Percentiles rank a stretch among this genome's conserved stretches.
Evolutionary conservation across 371 early-diverging fungal genomes (phyloP).

Genomic region (Chytridiales sp.): DNA sequence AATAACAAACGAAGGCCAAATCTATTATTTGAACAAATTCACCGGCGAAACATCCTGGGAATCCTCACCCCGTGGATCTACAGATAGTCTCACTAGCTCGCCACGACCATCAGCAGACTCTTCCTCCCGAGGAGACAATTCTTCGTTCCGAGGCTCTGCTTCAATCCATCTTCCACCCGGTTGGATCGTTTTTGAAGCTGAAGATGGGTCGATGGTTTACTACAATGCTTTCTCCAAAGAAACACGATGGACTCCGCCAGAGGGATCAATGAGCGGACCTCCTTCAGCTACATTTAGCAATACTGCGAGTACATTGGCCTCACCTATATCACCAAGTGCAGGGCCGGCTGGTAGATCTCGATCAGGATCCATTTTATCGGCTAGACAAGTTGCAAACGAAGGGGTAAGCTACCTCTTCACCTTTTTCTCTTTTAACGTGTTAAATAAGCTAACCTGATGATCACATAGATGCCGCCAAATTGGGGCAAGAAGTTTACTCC

Average conservation of each 20-base stretch:
- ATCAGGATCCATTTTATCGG: neutral
- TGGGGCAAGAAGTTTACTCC: constrained; percentile 61
- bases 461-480: constrained; percentile 50
- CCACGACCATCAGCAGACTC: constrained; percentile 12
- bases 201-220: constrained; percentile 39
- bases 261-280: constrained; percentile 2
- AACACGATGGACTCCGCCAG: constrained; percentile 37
- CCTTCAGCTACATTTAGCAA: no score
- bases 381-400: constrained; percentile 15
- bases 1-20: constrained; percentile 28
- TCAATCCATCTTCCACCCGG: constrained; percentile 26
- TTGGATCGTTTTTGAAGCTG: constrained; percentile 37
- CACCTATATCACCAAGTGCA: no score
- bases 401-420: constrained; percentile 9
- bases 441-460: neutral
- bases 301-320: no score
- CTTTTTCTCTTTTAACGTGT: constrained; percentile 4
- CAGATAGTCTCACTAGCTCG: constrained; percentile 7
- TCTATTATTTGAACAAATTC: constrained; percentile 29
- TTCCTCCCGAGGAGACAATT: neutral
- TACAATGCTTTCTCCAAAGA: constrained; percentile 34
- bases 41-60: constrained; percentile 34
- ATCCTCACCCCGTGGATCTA: constrained; percentile 1
- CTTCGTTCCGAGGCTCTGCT: neutral
- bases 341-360: neutral